Base-by-base conservation (phyloP, 1,139 yeast species). In the Geotrichum bryndzae region DNA sequence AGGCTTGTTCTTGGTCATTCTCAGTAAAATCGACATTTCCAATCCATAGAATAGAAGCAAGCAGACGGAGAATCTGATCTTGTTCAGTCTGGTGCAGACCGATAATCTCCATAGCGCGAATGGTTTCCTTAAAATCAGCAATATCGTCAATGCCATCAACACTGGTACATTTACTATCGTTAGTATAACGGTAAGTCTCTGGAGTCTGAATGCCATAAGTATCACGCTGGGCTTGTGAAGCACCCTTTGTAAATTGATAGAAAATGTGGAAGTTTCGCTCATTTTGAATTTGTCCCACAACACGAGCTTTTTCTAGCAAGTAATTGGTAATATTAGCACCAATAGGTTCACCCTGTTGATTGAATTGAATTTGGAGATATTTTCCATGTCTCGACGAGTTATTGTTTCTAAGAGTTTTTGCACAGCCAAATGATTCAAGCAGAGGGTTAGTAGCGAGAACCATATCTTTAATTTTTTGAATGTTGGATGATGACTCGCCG, bases 321-420 rank as follows among this genome's bases (percentile, higher is more conserved):
- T 95, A 95, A 75, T 95, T 95, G 65, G 98, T 95, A 70, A 95
- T 92, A 73, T 91, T 94, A 58, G 97, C 99, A 38, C 97, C 92
- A 56, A 90, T 86, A 1, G 99, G 99, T 72, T 89, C 96, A 70
- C 86, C 90, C 61, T 84, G 81, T 23, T 82, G 79, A 73, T 90
- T 89, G 79, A 95, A 95, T 70, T 84, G 85, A 68, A 95, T 95
- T 75, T 95, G 97, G 62, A 95, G 81, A 74, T 95, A 95, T 75
- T 95, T 95, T 57, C 99, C 99, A 76, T 94, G 99, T 73, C 99
- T 85, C 18, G 98, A 92, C 27, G 97, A 90, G 76, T 95, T 95
- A 77, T 95, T 90, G 75, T 95, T 95, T 74, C 99, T 83, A 70
- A 95, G 80, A 0, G 99, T 95, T 75, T 94, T 95, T 18, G 99